A percentile compares a stretch with the other conserved stretches of the same genome.
phyloP scores from a whole-genome alignment of 1,284 basidiomycete species.

The Tremellales sp. region DNA sequence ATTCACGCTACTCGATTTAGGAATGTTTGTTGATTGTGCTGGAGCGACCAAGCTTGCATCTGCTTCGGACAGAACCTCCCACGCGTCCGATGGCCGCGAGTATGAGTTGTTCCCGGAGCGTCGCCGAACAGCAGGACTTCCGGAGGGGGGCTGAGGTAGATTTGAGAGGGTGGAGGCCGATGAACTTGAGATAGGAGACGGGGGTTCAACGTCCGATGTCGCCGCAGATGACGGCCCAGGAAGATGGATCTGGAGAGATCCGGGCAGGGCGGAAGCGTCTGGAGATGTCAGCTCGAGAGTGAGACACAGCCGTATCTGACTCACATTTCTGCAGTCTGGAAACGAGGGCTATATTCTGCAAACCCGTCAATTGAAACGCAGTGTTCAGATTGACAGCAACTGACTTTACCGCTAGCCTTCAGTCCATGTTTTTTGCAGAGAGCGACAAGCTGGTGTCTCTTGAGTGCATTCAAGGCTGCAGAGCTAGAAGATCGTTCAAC shows the following conservation, averaged over 20 bases:
- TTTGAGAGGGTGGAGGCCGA: background rate
- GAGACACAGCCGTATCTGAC: constrained; percentile 9
- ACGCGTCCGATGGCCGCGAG: constrained; percentile 20
- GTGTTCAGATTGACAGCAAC: constrained; percentile 4
- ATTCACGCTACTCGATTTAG: constrained; percentile 16
- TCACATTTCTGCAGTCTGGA: constrained; percentile 40
- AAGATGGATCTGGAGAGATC: background rate
- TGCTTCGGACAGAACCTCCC: constrained; percentile 37
- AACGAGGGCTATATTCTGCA: constrained; percentile 40
- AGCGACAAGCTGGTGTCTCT: constrained; percentile 45
- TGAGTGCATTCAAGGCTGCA: constrained; percentile 40
- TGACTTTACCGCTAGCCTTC: constrained; percentile 45
- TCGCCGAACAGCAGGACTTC: background rate
- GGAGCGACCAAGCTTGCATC: constrained; percentile 38
- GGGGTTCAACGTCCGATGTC: background rate
- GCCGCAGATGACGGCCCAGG: no score
- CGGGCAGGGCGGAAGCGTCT: constrained; percentile 5
- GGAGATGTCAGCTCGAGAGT: constrained; percentile 8
- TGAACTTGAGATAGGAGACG: no score
- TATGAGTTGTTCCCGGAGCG: no score
- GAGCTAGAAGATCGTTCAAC: constrained; percentile 27
- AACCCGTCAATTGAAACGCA: no score
- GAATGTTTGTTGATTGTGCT: constrained; percentile 6
- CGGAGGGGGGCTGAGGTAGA: constrained; percentile 1
- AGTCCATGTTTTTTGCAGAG: constrained; percentile 45